A percentile compares a stretch with the other conserved stretches of the same genome.
Evolutionary conservation across 208 protist species (phyloP).

Genomic region (Leishmania mexicana): DNA sequence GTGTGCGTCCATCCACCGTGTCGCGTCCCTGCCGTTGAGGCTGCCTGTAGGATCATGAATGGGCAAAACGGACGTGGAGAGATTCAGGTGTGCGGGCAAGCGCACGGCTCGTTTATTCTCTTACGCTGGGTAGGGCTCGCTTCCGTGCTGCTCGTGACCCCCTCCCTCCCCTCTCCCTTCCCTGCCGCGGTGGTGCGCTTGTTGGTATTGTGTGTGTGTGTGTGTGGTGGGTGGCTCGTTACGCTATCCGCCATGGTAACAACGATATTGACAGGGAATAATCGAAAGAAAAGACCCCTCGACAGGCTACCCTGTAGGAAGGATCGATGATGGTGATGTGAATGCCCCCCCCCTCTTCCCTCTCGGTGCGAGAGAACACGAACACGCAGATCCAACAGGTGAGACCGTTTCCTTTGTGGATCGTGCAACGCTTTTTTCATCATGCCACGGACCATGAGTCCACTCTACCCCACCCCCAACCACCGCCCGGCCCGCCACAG

Average conservation of each 20-base stretch:
- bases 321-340: neutral
- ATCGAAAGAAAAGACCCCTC: neutral
- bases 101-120: too few relatives aligned
- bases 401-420: neutral
- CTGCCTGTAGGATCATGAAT: neutral
- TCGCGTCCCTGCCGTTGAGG: neutral
- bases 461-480: neutral
- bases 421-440: neutral
- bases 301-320: neutral
- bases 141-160: neutral
- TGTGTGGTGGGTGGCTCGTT: neutral
- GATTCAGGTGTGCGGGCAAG: neutral
- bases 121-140: too few relatives aligned
- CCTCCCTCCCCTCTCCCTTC: neutral
- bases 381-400: neutral
- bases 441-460: too few relatives aligned
- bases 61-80: neutral
- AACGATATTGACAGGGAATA: neutral
- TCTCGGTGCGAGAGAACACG: neutral
- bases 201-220: neutral
- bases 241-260: neutral
- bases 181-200: neutral
- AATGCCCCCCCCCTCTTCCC: neutral
- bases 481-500: neutral
- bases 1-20: neutral